Base-by-base conservation (phyloP, 2,329 filamentous ascomycete genomes). In the Septoria linicola region DNA sequence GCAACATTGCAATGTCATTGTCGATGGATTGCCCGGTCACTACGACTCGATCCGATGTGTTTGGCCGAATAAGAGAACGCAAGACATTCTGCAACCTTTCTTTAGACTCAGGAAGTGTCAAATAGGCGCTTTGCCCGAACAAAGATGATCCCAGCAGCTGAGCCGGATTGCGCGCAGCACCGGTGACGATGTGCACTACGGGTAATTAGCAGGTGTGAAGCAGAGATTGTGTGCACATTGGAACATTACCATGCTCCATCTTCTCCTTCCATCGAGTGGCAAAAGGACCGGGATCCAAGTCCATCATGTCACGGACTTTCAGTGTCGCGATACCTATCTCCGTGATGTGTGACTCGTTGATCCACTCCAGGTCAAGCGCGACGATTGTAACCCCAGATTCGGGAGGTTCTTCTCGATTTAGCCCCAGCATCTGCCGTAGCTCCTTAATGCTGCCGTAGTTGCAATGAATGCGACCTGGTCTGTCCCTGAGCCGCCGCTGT, bases 231-330 rank as follows among this genome's bases (percentile, higher is more conserved):
- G 20, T 25, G n/a, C 14, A 30, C 23, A n/a, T 27, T 31, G 10
- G 11, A 32, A 4, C 13, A 14, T 11, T 36, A 54, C 51, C 40
- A 41, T 54, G 51, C n/a, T 49, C n/a, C 51, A 54, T 54, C 41
- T 46, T 49, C 4, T 34, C 34, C 8, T 34, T n/a, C 51, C 51
- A 49, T 8, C 35, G 34, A 13, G 16, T 35, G 2, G 23, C 19
- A 17, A 35, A 46, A 5, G 40, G n/a, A 3, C 51, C 51, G 13
- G 41, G 47, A 19, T 37, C 20, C 16, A 21, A 13, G 17, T 20
- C 41, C 8, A 17, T 16, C 13, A 54, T 32, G 16, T 54, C 35
- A 25, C 13, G 16, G 4, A 42, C 35, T 8, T 19, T 40, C 41
- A 54, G n/a, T 8, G 40, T 44, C 19, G 45, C 35, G 14, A 54